phyloP scores from a whole-genome alignment of 2,329 filamentous ascomycete genomes.

The Fusarium albosuccineum region DNA sequence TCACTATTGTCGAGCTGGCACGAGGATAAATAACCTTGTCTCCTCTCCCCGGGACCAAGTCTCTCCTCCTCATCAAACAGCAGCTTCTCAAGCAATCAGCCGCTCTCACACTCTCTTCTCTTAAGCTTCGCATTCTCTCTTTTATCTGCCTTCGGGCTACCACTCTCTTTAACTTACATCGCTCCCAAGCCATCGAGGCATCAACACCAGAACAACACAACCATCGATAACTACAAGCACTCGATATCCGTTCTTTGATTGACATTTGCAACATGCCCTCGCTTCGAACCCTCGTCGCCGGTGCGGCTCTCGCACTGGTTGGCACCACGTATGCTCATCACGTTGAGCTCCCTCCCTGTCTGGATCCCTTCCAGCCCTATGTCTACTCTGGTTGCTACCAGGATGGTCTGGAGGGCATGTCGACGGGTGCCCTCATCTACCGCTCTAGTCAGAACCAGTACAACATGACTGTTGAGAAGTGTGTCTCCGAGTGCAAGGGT shows the following conservation, averaged over 20 bases:
- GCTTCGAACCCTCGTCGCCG: constrained; percentile 48
- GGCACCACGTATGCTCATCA: constrained; percentile 57
- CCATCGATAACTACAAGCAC: constrained; percentile 27
- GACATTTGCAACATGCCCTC: constrained; percentile 38
- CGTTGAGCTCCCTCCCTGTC: constrained; percentile 60
- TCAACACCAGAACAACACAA: constrained; percentile 12
- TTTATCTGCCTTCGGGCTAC: constrained; percentile 26
- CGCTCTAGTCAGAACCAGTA: constrained; percentile 53
- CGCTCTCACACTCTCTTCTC: constrained; percentile 38
- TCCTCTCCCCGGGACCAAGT: constrained; percentile 8
- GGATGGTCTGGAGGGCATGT: constrained; percentile 51
- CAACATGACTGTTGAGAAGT: constrained; percentile 63
- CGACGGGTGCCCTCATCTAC: constrained; percentile 56
- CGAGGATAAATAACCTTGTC: constrained; percentile 42
- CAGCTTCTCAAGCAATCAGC: constrained; percentile 42
- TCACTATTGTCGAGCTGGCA: constrained; percentile 2
- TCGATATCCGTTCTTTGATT: constrained; percentile 29
- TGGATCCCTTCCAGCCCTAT: constrained; percentile 61
- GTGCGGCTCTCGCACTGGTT: constrained; percentile 56
- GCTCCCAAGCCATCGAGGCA: constrained; percentile 26
- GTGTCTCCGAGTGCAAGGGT: constrained; percentile 63
- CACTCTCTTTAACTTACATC: constrained; percentile 39
- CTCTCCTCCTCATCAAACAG: constrained; percentile 33
- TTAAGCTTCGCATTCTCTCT: constrained; percentile 25
- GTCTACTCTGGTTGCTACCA: constrained; percentile 63